Evolutionary conservation across 306 rosid species (phyloP).

Genomic region (Inga oerstediana): DNA sequence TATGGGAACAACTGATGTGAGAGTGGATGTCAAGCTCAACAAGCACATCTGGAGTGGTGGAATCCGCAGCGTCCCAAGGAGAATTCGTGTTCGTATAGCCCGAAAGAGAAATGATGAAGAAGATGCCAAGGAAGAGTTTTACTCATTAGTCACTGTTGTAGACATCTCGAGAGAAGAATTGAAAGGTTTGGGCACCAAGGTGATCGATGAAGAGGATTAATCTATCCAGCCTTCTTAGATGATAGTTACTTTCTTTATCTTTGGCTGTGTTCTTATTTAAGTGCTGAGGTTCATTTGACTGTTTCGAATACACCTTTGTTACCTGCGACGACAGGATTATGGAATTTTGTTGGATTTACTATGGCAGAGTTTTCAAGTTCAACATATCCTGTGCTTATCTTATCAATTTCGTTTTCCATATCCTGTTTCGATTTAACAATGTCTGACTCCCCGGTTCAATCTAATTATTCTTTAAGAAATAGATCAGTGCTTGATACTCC

Average conservation of each 20-base stretch:
- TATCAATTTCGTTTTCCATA: neutral
- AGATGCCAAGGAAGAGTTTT: slow-evolving; percentile 59
- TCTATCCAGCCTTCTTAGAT: slow-evolving; percentile 14
- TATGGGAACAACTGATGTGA: slow-evolving; percentile 56
- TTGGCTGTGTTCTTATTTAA: slow-evolving; percentile 28
- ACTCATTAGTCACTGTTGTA: slow-evolving; percentile 46
- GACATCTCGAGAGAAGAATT: slow-evolving; percentile 47
- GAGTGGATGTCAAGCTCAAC: slow-evolving; percentile 59
- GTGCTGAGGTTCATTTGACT: slow-evolving; percentile 10
- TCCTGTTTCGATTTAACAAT: neutral
- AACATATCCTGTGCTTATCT: neutral
- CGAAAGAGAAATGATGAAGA: slow-evolving; percentile 52
- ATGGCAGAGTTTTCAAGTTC: neutral
- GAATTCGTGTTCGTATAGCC: slow-evolving; percentile 41
- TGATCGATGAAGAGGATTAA: slow-evolving; percentile 54
- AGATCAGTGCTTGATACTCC: too few species aligned
- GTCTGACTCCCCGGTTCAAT: neutral
- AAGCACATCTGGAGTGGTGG: slow-evolving; percentile 57
- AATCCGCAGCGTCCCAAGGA: slow-evolving; percentile 50
- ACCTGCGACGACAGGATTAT: neutral
- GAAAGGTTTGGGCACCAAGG: slow-evolving; percentile 51
- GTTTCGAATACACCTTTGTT: neutral
- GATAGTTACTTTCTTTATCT: slow-evolving; percentile 20
- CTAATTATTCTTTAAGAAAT: neutral
- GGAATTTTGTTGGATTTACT: slow-evolving; percentile 12